These are phyloP conservation scores for Hygrophila difformis DNA, from an alignment of 257 asterid genomes.

Conservation along the genomic window DNA sequence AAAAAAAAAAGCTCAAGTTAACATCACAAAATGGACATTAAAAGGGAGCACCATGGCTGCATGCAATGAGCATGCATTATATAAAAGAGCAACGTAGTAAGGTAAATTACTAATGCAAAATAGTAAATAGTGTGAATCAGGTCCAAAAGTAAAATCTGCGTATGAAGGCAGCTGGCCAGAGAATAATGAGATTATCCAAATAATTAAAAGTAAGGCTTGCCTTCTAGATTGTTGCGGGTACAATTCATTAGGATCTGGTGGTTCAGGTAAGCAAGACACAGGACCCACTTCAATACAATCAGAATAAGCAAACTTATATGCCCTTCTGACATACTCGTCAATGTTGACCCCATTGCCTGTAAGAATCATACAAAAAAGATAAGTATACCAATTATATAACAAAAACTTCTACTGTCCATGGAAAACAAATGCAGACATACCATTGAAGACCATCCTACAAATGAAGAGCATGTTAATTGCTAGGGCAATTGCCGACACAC, in stretches of 20 bases:
- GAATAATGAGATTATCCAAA: slow-evolving; percentile 8
- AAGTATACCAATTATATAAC: slow-evolving; percentile 4
- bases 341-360: slow-evolving; percentile 93
- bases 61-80: slow-evolving; percentile 1
- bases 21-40: slow-evolving; percentile 6
- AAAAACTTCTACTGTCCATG: slow-evolving; percentile 7
- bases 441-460: slow-evolving; percentile 97
- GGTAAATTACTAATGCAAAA: slow-evolving; percentile 2
- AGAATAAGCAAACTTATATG: slow-evolving; percentile 91
- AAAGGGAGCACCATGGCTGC: background rate
- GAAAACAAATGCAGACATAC: slow-evolving; percentile 29
- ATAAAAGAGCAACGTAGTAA: slow-evolving; percentile 2
- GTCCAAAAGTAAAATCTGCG: background rate
- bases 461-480: slow-evolving; percentile 99
- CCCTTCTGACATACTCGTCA: slow-evolving; percentile 95
- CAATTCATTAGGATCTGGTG: slow-evolving; percentile 94
- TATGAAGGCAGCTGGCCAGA: background rate
- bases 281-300: slow-evolving; percentile 99
- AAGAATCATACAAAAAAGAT: slow-evolving; percentile 19
- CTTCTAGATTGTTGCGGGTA: slow-evolving; percentile 93
- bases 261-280: slow-evolving; percentile 86
- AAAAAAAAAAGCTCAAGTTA: slow-evolving; percentile 3
- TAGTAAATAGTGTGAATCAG: background rate
- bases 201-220: slow-evolving; percentile 32
- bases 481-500: slow-evolving; percentile 92